Conservation (phyloP, 768 basidiomycete species). For the Collybiopsis luxurians region DNA sequence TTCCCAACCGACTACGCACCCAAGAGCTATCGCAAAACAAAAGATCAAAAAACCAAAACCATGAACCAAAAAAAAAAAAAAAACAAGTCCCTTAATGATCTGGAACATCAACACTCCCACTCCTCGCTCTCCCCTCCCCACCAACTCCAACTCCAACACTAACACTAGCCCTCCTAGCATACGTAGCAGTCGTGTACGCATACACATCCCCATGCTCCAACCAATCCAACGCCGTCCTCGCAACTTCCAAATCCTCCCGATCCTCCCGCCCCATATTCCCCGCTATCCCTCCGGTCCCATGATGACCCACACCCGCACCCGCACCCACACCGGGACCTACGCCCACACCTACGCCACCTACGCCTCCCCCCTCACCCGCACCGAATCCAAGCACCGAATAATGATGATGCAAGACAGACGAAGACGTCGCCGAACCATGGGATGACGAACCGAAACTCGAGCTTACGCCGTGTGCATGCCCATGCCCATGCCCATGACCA, state of each 20-base stretch:
- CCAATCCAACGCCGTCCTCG: constrained; percentile 55
- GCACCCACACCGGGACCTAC: constrained; percentile 18
- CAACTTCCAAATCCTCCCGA: constrained; percentile 54
- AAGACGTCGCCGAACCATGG: no score
- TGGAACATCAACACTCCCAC: neutral
- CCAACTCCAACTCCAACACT: neutral
- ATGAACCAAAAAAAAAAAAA: no score
- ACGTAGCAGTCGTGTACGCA: neutral
- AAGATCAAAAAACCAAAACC: no score
- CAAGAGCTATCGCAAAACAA: no score
- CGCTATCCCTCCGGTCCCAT: neutral
- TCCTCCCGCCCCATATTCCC: constrained; percentile 48
- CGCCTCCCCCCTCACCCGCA: constrained; percentile 5
- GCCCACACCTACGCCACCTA: constrained; percentile 16
- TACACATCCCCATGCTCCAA: constrained; percentile 29
- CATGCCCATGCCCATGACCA: neutral
- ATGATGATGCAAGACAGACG: neutral
- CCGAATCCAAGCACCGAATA: neutral
- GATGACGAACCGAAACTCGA: neutral
- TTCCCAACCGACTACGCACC: no score
- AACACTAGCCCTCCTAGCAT: neutral
- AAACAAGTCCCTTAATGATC: neutral
- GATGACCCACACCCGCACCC: constrained; percentile 22
- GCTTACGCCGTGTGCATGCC: neutral
- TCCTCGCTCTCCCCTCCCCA: neutral